Conservation (phyloP, 768 basidiomycete species). For the Amanita fuliginea region DNA sequence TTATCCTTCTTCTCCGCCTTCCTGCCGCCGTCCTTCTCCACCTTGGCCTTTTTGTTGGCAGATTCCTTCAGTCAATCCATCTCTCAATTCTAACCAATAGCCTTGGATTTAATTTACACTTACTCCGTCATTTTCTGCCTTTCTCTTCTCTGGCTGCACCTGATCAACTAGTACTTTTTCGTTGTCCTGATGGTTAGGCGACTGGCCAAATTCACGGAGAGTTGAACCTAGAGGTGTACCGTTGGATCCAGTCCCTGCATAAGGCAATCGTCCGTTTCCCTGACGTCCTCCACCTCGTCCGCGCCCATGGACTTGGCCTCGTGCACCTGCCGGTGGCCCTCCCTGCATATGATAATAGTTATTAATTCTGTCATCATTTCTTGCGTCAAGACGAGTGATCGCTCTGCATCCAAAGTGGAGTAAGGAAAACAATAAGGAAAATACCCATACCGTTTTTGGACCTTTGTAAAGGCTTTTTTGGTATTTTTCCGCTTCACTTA, state of each 20-base stretch:
- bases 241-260: slow-evolving; percentile 51
- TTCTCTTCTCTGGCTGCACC: no score
- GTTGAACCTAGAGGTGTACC: slow-evolving; percentile 62
- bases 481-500: slow-evolving; percentile 90
- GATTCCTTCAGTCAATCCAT: background rate
- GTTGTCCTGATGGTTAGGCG: slow-evolving; percentile 20
- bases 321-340: background rate
- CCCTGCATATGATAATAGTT: slow-evolving; percentile 1
- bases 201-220: slow-evolving; percentile 21
- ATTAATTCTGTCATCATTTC: background rate
- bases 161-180: slow-evolving; percentile 10
- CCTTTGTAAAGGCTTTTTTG: slow-evolving; percentile 82
- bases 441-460: slow-evolving; percentile 39
- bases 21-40: slow-evolving; percentile 8
- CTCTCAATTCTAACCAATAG: background rate
- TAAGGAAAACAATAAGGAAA: background rate
- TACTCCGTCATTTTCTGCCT: slow-evolving; percentile 9
- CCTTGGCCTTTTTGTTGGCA: slow-evolving; percentile 12
- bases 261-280: slow-evolving; percentile 18
- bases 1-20: background rate
- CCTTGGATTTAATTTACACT: background rate
- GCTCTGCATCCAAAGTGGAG: slow-evolving; percentile 1
- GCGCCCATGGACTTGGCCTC: slow-evolving; percentile 6
- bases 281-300: slow-evolving; percentile 19
- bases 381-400: background rate